Evolutionary conservation across 495 filamentous ascomycete genomes (phyloP).

Genomic region (Penicillium crystallinum): DNA sequence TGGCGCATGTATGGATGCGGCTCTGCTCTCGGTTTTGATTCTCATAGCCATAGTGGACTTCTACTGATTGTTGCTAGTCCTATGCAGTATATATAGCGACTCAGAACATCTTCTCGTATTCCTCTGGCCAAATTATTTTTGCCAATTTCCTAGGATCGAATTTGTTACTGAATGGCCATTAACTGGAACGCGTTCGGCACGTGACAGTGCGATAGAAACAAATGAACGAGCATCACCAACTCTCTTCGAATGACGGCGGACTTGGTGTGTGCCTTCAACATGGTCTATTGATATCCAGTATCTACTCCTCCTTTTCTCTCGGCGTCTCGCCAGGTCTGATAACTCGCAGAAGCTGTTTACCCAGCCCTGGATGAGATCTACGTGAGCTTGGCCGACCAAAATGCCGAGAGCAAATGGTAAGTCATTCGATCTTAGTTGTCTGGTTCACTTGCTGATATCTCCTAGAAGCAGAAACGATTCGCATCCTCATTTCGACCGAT

Average conservation of each 20-base stretch:
- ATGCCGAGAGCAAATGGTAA: conserved; percentile 29
- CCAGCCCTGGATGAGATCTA: background rate
- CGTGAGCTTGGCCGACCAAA: background rate
- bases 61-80: too few species aligned
- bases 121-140: background rate
- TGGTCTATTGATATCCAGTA: background rate
- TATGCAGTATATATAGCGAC: too few species aligned
- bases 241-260: background rate
- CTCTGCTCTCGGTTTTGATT: background rate
- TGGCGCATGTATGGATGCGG: background rate
- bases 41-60: background rate
- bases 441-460: background rate
- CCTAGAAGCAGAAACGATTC: conserved; percentile 80
- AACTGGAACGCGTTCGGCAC: background rate
- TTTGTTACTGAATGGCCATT: background rate
- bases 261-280: background rate
- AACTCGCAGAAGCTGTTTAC: background rate
- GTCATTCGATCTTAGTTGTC: background rate
- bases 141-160: background rate
- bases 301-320: background rate
- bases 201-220: background rate
- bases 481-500: conserved; percentile 89
- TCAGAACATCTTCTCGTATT: too few species aligned
- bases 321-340: background rate
- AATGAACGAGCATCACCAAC: background rate